Conservation (phyloP, 805 yeast species). For the Maudiozyma barnettii region DNA sequence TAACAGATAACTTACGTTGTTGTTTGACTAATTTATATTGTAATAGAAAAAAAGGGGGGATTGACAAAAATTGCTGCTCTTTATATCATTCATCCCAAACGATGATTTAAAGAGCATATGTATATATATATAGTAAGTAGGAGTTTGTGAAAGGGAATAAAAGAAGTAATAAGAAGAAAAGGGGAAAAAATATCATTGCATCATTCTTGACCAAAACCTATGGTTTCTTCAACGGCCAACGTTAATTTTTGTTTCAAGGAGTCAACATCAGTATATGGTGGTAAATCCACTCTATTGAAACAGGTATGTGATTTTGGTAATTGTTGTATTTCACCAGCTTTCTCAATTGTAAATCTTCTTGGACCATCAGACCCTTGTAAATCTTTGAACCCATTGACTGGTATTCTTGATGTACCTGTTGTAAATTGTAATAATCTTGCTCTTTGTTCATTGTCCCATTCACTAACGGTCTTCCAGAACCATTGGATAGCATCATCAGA, state of each 20-base stretch:
- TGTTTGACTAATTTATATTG: no score
- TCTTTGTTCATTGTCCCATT: constrained; percentile 95
- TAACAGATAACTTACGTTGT: no score
- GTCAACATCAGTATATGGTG: constrained; percentile 81
- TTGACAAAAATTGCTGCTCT: no score
- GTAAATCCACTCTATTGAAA: constrained; percentile 96
- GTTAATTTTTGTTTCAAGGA: constrained; percentile 81
- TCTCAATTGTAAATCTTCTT: constrained; percentile 92
- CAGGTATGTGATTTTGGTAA: constrained; percentile 97
- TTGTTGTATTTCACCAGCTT: constrained; percentile 90
- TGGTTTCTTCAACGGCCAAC: constrained; percentile 96
- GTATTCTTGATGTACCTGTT: constrained; percentile 97
- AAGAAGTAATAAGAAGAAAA: not conserved
- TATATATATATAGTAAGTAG: not conserved
- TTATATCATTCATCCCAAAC: no score
- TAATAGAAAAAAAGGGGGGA: no score
- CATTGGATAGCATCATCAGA: constrained; percentile 93
- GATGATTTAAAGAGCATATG: no score
- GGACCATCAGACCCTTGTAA: constrained; percentile 99
- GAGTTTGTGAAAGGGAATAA: not conserved
- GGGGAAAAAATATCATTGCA: not conserved
- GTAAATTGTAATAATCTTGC: constrained; percentile 94
- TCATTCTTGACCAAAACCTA: constrained; percentile 96
- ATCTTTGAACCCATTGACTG: constrained; percentile 97
- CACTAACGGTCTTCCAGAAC: constrained; percentile 93